Base-by-base conservation (phyloP, 2,329 filamentous ascomycete genomes). In the Aspergillus calidoustus region DNA sequence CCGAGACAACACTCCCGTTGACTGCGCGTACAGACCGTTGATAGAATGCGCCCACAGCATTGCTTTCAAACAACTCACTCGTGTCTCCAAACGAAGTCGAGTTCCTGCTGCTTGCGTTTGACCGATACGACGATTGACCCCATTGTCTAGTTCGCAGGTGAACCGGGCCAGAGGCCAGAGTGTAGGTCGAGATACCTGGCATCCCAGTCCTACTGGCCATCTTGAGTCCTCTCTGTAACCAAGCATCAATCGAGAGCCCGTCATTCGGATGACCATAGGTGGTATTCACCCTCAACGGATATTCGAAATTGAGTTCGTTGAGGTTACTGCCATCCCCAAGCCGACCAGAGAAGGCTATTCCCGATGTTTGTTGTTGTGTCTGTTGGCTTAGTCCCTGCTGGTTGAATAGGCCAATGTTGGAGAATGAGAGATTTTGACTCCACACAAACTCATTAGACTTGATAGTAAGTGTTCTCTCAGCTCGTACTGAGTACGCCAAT, bases 211-310 rank as follows among this genome's bases (percentile, higher is more conserved):
- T 5, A 15, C 70, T 64, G 6, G 65, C 60, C 8, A 85, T 79
- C 19, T 81, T 69, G 41, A 87, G 81, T 13, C 81, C 82, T 15
- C 83, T 81, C 48, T 74, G 74, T 66, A 88, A 73, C n/a, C 69
- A 73, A 11, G 80, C 84, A 25, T 77, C 69, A 59, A 84, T 81
- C 2, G 78, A 79, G 54, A 86, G 75, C n/a, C 78, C 80, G 56
- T 83, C 75, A 65, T 83, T 80, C 1, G 28, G 81, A 13, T 79
- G 71, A 15, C 73, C 71, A 58, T 83, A 83, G 1, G 82, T 82
- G 17, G 82, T 84, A 67, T 85, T 85, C 52, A 85, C 85, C 67
- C 79, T 82, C 0, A 91, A 74, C 0, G 89, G 89, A 68, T 90
- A 92, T 8, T 74, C 74, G 71, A 88, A 90, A 4, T 64, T 72